Evolutionary conservation across 768 basidiomycete species (phyloP), one percentile per base, ranked within the genome.

Genomic region (Boletus subparvulus): DNA sequence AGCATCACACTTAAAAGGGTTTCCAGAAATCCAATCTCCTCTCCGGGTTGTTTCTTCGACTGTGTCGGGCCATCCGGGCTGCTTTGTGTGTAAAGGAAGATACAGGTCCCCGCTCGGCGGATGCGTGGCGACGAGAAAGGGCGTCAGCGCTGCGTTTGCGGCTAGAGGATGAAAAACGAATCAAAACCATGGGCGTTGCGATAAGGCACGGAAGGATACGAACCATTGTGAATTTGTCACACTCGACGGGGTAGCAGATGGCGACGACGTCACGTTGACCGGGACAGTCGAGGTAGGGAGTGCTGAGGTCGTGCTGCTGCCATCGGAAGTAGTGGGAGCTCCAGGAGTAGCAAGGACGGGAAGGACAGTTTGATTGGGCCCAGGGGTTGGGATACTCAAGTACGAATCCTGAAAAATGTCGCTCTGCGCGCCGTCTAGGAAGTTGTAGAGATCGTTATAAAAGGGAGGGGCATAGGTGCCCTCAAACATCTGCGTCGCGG

Each of bases 361-460:
- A 39, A 72, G 59, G 0, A 4, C 60, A 1, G 61, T 70, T 49
- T 70, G 69, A 41, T 68, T 55, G 3, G 81, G 79, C 0, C 78
- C 75, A 19, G 81, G 81, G 10, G 69, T 64, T 0, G 81, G 81
- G 1, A 83, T 66, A 33, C 47, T 73, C 46, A 51, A 53, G 61
- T 86, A 85, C 2, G 79, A 85, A 65, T 83, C 78, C 49, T 75
- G 71, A 68, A 91, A 90, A 58, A 90, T 89, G 67, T 90, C 87
- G 51, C 80, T 66, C 67, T 93, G 90, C 0, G 88, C 74, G 10
- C 90, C 89, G 64, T 92, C 84, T 11, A 60, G 55, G 70, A 88
- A 92, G 65, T 86, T 85, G 77, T 88, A 91, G 14, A 83, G 71
- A 57, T 83, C 80, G 63, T 79, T 85, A 71, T 92, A 92, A 55